A percentile compares a stretch with the other conserved stretches of the same genome.
Evolutionary conservation across 352 stramenopile genomes (phyloP).

Genomic region (Pythium aristosporum): DNA sequence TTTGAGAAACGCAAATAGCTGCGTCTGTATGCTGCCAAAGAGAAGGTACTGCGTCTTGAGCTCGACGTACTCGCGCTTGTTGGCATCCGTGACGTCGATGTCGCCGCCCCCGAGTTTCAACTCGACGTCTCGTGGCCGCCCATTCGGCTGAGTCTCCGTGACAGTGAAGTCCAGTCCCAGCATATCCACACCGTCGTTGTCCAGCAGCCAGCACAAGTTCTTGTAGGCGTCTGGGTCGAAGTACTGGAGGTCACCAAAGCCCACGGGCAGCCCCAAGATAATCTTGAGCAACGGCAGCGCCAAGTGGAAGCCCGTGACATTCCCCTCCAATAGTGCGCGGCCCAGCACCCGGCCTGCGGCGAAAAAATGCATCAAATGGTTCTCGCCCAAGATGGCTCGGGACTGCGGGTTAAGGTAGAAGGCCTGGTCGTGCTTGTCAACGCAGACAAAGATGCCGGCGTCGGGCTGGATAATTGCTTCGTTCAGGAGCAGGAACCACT

Average conservation of each 20-base stretch:
- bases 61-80: constrained; percentile 92
- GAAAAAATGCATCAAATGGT: constrained; percentile 62
- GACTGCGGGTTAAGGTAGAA: constrained; percentile 45
- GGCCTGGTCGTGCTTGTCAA: constrained; percentile 39
- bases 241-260: constrained; percentile 91
- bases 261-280: constrained; percentile 93
- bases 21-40: constrained; percentile 75
- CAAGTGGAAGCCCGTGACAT: constrained; percentile 93
- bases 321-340: constrained; percentile 77
- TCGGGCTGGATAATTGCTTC: constrained; percentile 36
- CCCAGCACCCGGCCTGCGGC: constrained; percentile 57
- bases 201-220: constrained; percentile 50
- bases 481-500: constrained; percentile 78
- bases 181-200: constrained; percentile 46
- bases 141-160: constrained; percentile 7
- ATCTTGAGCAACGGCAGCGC: constrained; percentile 96
- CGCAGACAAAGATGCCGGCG: constrained; percentile 42
- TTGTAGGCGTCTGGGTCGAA: constrained; percentile 54
- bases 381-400: constrained; percentile 33
- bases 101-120: constrained; percentile 45
- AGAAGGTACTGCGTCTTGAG: constrained; percentile 88
- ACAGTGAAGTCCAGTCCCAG: constrained; percentile 59
- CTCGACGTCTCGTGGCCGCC: constrained; percentile 35
- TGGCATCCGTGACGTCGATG: constrained; percentile 91
- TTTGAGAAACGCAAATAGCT: constrained; percentile 73